phyloP scores from a whole-genome alignment of 257 asterid species.

The Primulina huaijiensis region DNA sequence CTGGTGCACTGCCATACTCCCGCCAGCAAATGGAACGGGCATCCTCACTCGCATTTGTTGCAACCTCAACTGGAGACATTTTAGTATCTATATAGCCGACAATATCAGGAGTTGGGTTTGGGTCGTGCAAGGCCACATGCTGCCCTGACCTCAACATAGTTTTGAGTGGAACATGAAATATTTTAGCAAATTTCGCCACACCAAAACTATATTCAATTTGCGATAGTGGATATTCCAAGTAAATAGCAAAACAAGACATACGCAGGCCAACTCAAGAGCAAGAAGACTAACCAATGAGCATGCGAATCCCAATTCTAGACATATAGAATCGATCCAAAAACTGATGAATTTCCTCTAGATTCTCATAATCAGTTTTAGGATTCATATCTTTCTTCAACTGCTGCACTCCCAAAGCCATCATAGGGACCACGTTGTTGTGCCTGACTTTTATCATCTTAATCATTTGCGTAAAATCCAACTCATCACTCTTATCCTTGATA shows the following conservation, averaged over 20 bases:
- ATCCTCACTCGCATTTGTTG: constrained; percentile 76
- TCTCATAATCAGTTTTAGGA: constrained; percentile 49
- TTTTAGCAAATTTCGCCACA: constrained; percentile 20
- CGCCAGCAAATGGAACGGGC: constrained; percentile 79
- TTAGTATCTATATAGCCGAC: constrained; percentile 88
- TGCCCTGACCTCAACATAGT: constrained; percentile 62
- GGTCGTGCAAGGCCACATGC: constrained; percentile 93
- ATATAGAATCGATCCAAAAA: constrained; percentile 87
- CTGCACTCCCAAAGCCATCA: constrained; percentile 97
- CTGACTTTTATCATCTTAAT: constrained; percentile 89
- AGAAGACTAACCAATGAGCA: constrained; percentile 78
- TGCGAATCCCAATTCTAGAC: constrained; percentile 94
- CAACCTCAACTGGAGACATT: constrained; percentile 91
- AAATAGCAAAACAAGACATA: constrained; percentile 9
- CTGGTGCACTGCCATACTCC: constrained; percentile 89
- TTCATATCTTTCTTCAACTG: constrained; percentile 74
- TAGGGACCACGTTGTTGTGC: constrained; percentile 93
- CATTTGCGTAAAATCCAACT: constrained; percentile 75
- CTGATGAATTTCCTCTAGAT: constrained; percentile 76
- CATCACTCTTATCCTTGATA: constrained; percentile 61
- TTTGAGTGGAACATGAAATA: constrained; percentile 15
- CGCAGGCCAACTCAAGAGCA: not conserved
- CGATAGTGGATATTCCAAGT: not conserved
- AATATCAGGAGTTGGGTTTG: constrained; percentile 78
- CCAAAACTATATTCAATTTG: not conserved